Conservation (phyloP, 2,329 filamentous ascomycete genomes). For the Ophiostoma sp. region DNA sequence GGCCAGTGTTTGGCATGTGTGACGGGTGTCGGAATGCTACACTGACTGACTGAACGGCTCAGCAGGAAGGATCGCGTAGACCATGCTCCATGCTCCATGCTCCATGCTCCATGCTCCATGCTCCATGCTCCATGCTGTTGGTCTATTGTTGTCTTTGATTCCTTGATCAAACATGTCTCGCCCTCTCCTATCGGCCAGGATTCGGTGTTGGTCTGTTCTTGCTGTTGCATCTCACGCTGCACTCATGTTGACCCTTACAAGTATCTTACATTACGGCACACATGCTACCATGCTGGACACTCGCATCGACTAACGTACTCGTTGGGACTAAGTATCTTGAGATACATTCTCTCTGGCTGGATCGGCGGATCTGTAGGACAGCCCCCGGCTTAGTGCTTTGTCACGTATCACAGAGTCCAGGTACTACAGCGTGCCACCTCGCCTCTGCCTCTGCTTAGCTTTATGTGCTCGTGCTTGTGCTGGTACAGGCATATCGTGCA, state of each 20-base stretch:
- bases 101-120: not conserved
- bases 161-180: not conserved
- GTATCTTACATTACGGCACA: not conserved
- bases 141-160: not conserved
- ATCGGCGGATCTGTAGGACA: no score
- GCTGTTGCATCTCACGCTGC: not conserved
- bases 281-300: not conserved
- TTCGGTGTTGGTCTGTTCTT: not conserved
- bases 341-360: no score
- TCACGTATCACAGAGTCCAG: no score
- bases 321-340: no score
- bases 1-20: constrained; percentile 3
- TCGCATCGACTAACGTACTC: not conserved
- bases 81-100: not conserved
- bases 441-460: no score
- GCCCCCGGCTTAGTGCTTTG: no score
- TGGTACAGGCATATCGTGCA: no score
- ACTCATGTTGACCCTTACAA: not conserved
- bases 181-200: not conserved
- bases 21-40: not conserved
- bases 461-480: no score
- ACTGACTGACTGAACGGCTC: not conserved
- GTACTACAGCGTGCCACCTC: no score
- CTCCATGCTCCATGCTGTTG: not conserved
- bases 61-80: not conserved